Percentiles rank a stretch among this genome's conserved stretches.
These are phyloP conservation scores for Eutrema yunnanense DNA, from an alignment of 345 rosid genomes.

Conservation along the genomic window DNA sequence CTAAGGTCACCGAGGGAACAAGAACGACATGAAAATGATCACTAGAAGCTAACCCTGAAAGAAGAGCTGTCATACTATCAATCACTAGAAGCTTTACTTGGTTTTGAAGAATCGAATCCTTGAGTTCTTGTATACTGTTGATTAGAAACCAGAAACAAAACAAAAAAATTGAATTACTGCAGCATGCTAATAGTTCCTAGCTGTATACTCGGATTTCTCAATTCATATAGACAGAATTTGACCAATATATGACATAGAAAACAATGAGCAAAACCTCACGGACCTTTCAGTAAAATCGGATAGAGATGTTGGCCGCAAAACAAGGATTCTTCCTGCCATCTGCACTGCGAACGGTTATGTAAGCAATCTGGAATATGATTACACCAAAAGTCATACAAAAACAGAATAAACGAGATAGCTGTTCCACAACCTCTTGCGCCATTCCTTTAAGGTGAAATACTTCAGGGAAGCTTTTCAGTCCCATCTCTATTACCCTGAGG, in stretches of 20 bases:
- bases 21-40: background rate
- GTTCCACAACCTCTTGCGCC: constrained; percentile 62
- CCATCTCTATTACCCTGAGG: constrained; percentile 80
- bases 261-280: background rate
- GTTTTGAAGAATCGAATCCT: constrained; percentile 61
- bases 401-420: background rate
- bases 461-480: constrained; percentile 65
- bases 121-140: constrained; percentile 68
- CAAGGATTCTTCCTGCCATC: constrained; percentile 92
- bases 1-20: background rate
- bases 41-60: constrained; percentile 50
- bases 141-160: background rate
- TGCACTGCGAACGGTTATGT: constrained; percentile 17
- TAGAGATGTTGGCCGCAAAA: constrained; percentile 64
- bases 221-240: background rate
- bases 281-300: constrained; percentile 74
- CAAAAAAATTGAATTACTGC: background rate
- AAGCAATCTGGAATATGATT: background rate
- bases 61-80: constrained; percentile 89
- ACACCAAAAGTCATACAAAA: background rate
- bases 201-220: background rate
- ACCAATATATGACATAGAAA: background rate
- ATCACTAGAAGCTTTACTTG: constrained; percentile 75
- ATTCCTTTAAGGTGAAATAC: constrained; percentile 62
- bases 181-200: background rate